Evolutionary conservation across 768 basidiomycete species (phyloP).

Genomic region (Panaeolus papilionaceus): DNA sequence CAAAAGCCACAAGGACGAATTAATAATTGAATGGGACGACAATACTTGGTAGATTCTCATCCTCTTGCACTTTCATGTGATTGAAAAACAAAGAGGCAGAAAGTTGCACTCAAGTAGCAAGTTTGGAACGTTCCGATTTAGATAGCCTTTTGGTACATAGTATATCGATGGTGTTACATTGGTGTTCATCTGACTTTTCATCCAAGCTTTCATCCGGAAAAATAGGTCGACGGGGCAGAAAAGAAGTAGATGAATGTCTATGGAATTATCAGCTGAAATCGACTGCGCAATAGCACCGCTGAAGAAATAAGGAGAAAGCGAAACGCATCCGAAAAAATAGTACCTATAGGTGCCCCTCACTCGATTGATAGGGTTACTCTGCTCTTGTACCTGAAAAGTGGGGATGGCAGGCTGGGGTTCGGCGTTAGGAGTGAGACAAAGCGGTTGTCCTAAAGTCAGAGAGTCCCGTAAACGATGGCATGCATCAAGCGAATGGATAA

Average conservation of each 20-base stretch:
- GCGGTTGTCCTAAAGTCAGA: not conserved
- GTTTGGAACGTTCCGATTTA: not conserved
- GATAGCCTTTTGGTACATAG: not conserved
- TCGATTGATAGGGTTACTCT: not conserved
- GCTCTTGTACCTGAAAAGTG: not conserved
- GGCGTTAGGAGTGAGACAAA: not conserved
- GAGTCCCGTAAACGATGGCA: not conserved
- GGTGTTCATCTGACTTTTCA: not conserved
- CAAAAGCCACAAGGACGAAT: not conserved
- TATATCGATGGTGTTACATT: not conserved
- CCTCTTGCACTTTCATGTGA: not conserved
- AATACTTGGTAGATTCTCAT: not conserved
- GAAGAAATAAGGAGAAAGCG: no score
- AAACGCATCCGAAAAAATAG: not conserved
- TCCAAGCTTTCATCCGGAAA: not conserved
- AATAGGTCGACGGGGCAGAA: not conserved
- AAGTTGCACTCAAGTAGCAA: not conserved
- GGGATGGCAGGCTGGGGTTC: not conserved
- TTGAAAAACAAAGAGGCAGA: not conserved
- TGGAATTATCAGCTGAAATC: constrained; percentile 1
- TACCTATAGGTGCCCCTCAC: not conserved
- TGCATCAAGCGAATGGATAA: not conserved
- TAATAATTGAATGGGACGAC: not conserved
- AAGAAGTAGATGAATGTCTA: not conserved
- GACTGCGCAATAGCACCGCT: not conserved